Base-by-base conservation (phyloP, 2,329 filamentous ascomycete genomes). In the Fusarium sp. region DNA sequence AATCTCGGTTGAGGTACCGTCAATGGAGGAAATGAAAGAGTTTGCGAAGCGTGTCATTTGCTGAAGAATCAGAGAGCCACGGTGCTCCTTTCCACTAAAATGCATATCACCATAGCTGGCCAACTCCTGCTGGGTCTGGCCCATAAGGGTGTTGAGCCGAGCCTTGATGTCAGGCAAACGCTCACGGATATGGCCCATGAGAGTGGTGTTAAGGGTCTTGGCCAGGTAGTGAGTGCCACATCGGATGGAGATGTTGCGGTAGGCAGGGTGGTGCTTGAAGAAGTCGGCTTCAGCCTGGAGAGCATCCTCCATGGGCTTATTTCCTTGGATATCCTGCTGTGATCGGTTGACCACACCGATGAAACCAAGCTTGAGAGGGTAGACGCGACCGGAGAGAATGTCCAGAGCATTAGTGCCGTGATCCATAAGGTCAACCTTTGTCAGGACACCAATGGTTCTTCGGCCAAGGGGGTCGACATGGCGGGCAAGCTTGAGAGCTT, bases 21-120 rank as follows among this genome's bases (percentile, higher is more conserved):
- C 96, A 66, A 99, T 99, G 14, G 96, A 98, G 8, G 96, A 95
- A 76, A 97, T 98, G 80, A 99, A 99, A 1, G 94, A 97, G 5
- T 93, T 96, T 11, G 96, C 96, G 75, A 99, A 99, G 39, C 96
- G 92, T 14, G 96, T 99, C 96, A 99, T 99, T 58, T 97, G 88
- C 79, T 98, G 95, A 66, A 99, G 82, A 58, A 99, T 97, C 66
- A 99, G 86, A 27, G 95, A 97, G 31, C 96, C 96, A 49, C 95
- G 88, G 77, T 99, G 96, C 78, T 98, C 96, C 79, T 97, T 97
- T 73, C 96, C 96, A 67, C 92, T 97, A 77, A 99, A 99, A 73
- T 97, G 92, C 83, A 96, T 97, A 77, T 98, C 96, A 36, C 96
- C 96, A 76, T 99, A 99, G 79, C 95, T 97, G 41, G 96, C 96